Evolutionary conservation across 768 basidiomycete species (phyloP).

Genomic region (Dictyophora rubrovolvata): DNA sequence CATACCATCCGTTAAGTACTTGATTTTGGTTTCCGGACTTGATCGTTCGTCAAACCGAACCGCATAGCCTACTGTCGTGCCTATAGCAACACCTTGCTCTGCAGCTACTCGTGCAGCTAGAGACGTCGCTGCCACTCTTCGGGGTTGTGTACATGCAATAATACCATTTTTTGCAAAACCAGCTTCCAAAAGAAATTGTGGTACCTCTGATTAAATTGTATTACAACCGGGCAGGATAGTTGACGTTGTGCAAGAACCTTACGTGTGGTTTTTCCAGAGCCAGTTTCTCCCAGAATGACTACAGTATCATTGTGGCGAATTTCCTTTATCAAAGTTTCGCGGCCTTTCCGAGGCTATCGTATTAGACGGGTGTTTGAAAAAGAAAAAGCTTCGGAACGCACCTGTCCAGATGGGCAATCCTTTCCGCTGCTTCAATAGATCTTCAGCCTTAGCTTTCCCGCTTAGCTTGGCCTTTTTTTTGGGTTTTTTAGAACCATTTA

Average conservation of each 20-base stretch:
- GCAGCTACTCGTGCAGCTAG: slow-evolving; percentile 85
- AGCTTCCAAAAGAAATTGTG: slow-evolving; percentile 87
- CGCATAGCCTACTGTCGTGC: slow-evolving; percentile 80
- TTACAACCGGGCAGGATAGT: neutral
- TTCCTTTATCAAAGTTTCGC: slow-evolving; percentile 62
- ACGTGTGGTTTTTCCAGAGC: slow-evolving; percentile 98
- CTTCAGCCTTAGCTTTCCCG: neutral
- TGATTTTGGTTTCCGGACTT: slow-evolving; percentile 68
- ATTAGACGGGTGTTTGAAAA: neutral
- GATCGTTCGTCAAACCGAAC: slow-evolving; percentile 90
- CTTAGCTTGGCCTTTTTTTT: slow-evolving; percentile 11
- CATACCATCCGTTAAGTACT: slow-evolving; percentile 98
- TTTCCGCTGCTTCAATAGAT: slow-evolving; percentile 52
- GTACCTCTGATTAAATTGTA: slow-evolving; percentile 58
- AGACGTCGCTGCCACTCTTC: slow-evolving; percentile 88
- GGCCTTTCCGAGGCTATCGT: slow-evolving; percentile 36
- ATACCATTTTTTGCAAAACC: slow-evolving; percentile 59
- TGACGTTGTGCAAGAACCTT: slow-evolving; percentile 26
- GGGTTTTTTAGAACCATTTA: slow-evolving; percentile 1
- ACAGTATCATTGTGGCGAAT: slow-evolving; percentile 73
- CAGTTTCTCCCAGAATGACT: slow-evolving; percentile 91
- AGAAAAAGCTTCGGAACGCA: slow-evolving; percentile 21
- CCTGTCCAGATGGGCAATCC: slow-evolving; percentile 75
- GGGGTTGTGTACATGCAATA: slow-evolving; percentile 91
- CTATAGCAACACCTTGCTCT: slow-evolving; percentile 67